phyloP scores from a whole-genome alignment of 1,139 yeast genomes.

The Arxiozyma telluris region DNA sequence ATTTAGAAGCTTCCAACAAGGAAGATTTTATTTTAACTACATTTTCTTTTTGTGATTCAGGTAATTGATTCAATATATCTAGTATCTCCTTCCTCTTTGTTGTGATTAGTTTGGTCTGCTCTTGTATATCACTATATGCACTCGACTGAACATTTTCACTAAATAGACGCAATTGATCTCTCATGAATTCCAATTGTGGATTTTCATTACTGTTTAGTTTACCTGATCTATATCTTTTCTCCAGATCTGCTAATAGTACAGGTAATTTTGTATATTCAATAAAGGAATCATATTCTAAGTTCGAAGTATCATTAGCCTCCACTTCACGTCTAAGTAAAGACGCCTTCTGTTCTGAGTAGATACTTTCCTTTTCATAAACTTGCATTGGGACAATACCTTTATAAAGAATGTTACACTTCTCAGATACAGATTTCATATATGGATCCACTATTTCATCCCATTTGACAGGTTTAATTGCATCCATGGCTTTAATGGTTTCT shows the following conservation, averaged over 20 bases:
- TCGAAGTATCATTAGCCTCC: conserved; percentile 69
- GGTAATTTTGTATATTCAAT: conserved; percentile 77
- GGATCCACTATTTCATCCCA: conserved; percentile 28
- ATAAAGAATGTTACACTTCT: conserved; percentile 52
- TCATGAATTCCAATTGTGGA: conserved; percentile 22
- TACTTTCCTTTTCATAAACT: conserved; percentile 78
- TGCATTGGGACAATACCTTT: conserved; percentile 76
- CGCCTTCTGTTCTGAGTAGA: conserved; percentile 86
- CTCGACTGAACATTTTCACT: conserved; percentile 21
- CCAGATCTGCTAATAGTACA: conserved; percentile 48
- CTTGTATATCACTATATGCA: conserved; percentile 22
- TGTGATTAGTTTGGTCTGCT: conserved; percentile 22
- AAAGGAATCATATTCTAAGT: conserved; percentile 69
- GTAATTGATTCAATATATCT: conserved; percentile 15
- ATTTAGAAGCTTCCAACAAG: conserved; percentile 55
- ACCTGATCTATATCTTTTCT: conserved; percentile 25
- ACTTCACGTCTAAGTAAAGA: conserved; percentile 62
- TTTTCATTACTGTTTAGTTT: conserved; percentile 11
- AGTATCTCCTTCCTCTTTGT: conserved; percentile 37
- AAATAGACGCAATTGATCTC: conserved; percentile 26
- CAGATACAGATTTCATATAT: conserved; percentile 46
- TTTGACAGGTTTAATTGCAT: conserved; percentile 52
- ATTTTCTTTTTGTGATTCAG: conserved; percentile 25
- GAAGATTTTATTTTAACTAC: conserved; percentile 33
- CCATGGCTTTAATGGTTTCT: conserved; percentile 57